Percentiles rank a stretch among this genome's conserved stretches.
These are phyloP conservation scores for Amanita pallidorosea DNA, from an alignment of 768 basidiomycete species.

Conservation along the genomic window DNA sequence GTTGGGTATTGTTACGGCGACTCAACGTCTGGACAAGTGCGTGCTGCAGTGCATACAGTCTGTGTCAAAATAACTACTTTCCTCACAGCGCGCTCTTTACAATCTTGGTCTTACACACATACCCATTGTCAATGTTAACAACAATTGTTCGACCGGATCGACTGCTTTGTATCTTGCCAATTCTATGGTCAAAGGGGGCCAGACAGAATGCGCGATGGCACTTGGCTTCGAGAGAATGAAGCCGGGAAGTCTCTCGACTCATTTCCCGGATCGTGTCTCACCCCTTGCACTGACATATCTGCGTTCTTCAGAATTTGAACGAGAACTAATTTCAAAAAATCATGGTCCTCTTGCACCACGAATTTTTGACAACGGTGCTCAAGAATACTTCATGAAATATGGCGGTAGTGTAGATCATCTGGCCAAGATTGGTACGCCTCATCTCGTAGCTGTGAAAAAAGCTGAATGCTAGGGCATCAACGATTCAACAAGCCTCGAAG, in stretches of 20 bases:
- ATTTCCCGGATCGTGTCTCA: constrained; percentile 44
- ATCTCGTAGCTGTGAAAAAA: neutral
- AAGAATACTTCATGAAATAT: constrained; percentile 71
- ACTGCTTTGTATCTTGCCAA: constrained; percentile 70
- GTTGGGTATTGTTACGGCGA: constrained; percentile 78
- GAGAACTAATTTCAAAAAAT: constrained; percentile 41
- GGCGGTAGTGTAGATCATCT: constrained; percentile 58
- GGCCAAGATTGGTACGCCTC: constrained; percentile 59
- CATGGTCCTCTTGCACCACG: constrained; percentile 61
- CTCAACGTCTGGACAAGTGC: constrained; percentile 66
- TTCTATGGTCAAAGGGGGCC: constrained; percentile 56
- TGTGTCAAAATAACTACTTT: neutral
- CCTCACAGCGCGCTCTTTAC: constrained; percentile 59
- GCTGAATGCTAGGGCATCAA: neutral
- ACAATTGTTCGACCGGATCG: constrained; percentile 79
- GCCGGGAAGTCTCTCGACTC: constrained; percentile 58
- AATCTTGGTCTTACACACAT: constrained; percentile 77
- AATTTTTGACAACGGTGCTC: constrained; percentile 64
- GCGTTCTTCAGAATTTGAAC: constrained; percentile 39
- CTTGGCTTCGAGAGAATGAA: constrained; percentile 84
- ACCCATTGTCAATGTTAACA: constrained; percentile 81
- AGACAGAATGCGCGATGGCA: constrained; percentile 67
- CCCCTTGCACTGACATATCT: constrained; percentile 37
- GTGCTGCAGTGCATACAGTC: constrained; percentile 3
- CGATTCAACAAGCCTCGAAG: constrained; percentile 53